A percentile compares a stretch with the other conserved stretches of the same genome.
Evolutionary conservation across 768 basidiomycete species (phyloP).

Genomic region (Boletus speciosus): DNA sequence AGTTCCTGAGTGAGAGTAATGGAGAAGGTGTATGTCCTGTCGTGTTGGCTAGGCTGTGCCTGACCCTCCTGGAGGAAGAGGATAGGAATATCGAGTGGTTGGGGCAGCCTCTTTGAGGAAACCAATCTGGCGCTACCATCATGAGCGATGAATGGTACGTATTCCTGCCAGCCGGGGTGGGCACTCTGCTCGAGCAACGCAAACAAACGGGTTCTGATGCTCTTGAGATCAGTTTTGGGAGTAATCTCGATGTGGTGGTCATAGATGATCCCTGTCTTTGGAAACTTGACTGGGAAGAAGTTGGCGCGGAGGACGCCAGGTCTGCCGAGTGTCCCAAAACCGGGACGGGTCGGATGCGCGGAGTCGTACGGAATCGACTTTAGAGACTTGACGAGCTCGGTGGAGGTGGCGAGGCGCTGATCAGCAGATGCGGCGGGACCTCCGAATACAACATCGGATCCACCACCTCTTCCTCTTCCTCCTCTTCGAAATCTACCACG

Average conservation of each 20-base stretch:
- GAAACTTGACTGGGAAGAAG: conserved; percentile 46
- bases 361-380: conserved; percentile 28
- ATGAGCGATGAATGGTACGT: conserved; percentile 35
- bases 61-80: conserved; percentile 42
- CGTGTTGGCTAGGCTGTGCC: conserved; percentile 22
- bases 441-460: conserved; percentile 28
- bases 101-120: conserved; percentile 36
- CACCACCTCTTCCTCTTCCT: conserved; percentile 23
- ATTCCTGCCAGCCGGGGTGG: conserved; percentile 36
- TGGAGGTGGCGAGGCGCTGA: conserved; percentile 28
- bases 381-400: conserved; percentile 29
- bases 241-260: conserved; percentile 44
- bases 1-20: conserved; percentile 33
- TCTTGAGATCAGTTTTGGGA: conserved; percentile 34
- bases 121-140: conserved; percentile 42
- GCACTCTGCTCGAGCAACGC: conserved; percentile 39
- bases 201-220: conserved; percentile 41
- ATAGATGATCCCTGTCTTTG: conserved; percentile 35
- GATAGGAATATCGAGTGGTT: conserved; percentile 34
- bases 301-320: conserved; percentile 44
- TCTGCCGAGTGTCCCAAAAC: conserved; percentile 42
- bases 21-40: conserved; percentile 37
- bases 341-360: conserved; percentile 43
- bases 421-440: conserved; percentile 32
- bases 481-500: conserved; percentile 12